phyloP scores from a whole-genome alignment of 179 eudicot species.

The Corrigiola litoralis region DNA sequence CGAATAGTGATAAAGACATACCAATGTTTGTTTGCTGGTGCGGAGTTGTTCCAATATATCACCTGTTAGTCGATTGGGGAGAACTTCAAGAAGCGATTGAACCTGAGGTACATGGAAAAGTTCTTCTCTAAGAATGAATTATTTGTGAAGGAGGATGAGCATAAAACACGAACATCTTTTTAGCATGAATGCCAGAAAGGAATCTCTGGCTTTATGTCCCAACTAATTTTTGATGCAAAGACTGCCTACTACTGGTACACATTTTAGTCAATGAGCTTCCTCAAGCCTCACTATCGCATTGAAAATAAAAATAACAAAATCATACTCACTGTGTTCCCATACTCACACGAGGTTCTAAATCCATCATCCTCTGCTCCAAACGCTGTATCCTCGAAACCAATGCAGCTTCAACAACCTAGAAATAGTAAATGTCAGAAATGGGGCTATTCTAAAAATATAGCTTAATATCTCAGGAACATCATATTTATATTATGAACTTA shows the following conservation, averaged over 20 bases:
- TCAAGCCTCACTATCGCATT: slow-evolving; percentile 1
- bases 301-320: slow-evolving; percentile 14
- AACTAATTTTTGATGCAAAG: too few species aligned
- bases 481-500: too few species aligned
- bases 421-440: neutral
- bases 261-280: neutral
- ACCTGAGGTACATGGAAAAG: slow-evolving; percentile 49
- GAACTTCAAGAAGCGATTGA: slow-evolving; percentile 78
- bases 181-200: too few species aligned
- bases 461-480: too few species aligned
- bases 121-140: neutral
- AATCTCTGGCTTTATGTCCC: too few species aligned
- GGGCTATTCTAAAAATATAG: too few species aligned
- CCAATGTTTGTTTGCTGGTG: slow-evolving; percentile 89
- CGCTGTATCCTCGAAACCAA: slow-evolving; percentile 83
- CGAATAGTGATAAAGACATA: slow-evolving; percentile 20
- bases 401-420: slow-evolving; percentile 97
- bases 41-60: slow-evolving; percentile 88
- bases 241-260: too few species aligned
- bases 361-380: slow-evolving; percentile 77
- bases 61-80: slow-evolving; percentile 80
- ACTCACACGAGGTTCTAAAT: slow-evolving; percentile 98
- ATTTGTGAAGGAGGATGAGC: too few species aligned
- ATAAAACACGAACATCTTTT: too few species aligned
- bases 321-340: slow-evolving; percentile 59